Conservation (phyloP, 169 alveolate species). For the Plasmodium knowlesi region DNA sequence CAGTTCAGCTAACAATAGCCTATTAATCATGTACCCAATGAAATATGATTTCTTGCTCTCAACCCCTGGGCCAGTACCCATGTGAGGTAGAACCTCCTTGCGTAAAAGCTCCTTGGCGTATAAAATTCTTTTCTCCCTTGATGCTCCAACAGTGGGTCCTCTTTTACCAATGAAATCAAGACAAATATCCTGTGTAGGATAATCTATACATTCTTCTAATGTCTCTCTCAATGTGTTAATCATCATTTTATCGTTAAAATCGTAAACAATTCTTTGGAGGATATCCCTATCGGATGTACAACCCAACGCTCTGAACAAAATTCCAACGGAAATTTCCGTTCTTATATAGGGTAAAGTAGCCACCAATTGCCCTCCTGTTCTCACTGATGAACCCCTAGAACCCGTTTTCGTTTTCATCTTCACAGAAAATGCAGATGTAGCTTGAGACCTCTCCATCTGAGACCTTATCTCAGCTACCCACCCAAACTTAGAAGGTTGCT, state of each 20-base stretch:
- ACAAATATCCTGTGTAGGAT: slow-evolving; percentile 94
- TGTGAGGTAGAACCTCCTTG: slow-evolving; percentile 98
- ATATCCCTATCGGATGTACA: slow-evolving; percentile 92
- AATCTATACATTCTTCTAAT: slow-evolving; percentile 94
- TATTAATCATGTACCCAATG: slow-evolving; percentile 99
- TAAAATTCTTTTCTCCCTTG: slow-evolving; percentile 91
- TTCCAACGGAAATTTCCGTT: slow-evolving; percentile 96
- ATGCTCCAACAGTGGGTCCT: slow-evolving; percentile 96
- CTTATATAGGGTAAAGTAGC: slow-evolving; percentile 97
- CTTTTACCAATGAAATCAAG: slow-evolving; percentile 93
- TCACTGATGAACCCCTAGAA: slow-evolving; percentile 78
- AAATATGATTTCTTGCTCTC: slow-evolving; percentile 97
- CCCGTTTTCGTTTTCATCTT: slow-evolving; percentile 87
- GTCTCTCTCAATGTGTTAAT: slow-evolving; percentile 96
- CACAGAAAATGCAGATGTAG: slow-evolving; percentile 94
- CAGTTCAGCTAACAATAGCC: slow-evolving; percentile 95
- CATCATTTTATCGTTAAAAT: slow-evolving; percentile 97
- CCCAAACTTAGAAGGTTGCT: slow-evolving; percentile 96
- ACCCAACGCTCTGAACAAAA: slow-evolving; percentile 98
- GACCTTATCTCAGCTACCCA: slow-evolving; percentile 98
- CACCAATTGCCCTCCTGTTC: slow-evolving; percentile 93
- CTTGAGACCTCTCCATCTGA: slow-evolving; percentile 94
- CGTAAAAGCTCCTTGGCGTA: slow-evolving; percentile 96
- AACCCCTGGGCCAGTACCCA: slow-evolving; percentile 94
- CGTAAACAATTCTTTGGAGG: slow-evolving; percentile 92